Base-by-base conservation (phyloP, 1,139 yeast species). In the Yamadazyma trypodendri region DNA sequence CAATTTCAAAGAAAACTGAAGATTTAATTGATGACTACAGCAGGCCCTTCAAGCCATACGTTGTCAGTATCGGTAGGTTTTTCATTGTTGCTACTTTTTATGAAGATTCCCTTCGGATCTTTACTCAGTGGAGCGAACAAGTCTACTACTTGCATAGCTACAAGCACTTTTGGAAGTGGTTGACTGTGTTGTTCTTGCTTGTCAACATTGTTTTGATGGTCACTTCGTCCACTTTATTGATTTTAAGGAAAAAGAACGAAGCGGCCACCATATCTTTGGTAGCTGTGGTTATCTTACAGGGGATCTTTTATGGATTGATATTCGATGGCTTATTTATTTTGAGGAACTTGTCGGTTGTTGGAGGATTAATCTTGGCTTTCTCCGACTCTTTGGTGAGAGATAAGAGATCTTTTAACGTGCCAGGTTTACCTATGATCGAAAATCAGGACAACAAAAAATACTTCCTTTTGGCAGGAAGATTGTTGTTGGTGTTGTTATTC, bases 51-150 rank as follows among this genome's bases (percentile, higher is more conserved):
- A 83, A 75, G 58, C 92, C 92, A 0, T 82, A 79, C 49, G 81
- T 83, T 24, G 97, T 97, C 11, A 81, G 84, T 17, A 76, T 92
- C 49, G 97, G 97, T 21, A 75, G 98, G 42, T 81, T 87, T 44
- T 77, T 90, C 52, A 89, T 92, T 49, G 96, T 92, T 43, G 96
- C 96, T 37, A 92, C 98, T 1, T 92, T 90, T 58, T 79, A 81
- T 52, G 98, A 92, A 62, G 98, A 92, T 57, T 80, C 96, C 2
- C 60, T 84, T 42, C 76, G 98, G 60, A 87, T 92, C 53, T 56
- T 82, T 42, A 71, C 89, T 12, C 97, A 90, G 63, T 92, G 97
- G 97, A 63, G 75, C 24, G 96, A 89, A 55, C 98, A 92, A 62
- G 88, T 88, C 22, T 83, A 80, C 58, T 92, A 86, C 60, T 72